Evolutionary conservation across 768 basidiomycete species (phyloP), one percentile per base, ranked within the genome.

Genomic region (Amanita phalloides): DNA sequence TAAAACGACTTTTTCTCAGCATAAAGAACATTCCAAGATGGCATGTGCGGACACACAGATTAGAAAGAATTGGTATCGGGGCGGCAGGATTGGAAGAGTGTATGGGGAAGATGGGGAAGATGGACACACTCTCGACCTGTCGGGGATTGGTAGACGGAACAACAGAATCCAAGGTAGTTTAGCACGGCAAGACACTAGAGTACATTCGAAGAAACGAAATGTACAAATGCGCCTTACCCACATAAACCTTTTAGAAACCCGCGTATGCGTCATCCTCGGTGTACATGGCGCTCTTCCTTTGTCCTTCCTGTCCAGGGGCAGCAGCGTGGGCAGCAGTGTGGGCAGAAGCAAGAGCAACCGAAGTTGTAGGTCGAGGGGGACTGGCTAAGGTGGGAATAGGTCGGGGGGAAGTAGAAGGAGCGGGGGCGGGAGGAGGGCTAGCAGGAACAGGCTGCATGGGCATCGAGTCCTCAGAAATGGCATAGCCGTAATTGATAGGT

Each of bases 191-290:
- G 5, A 28, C 37, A 41, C 39, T 32, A 33, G 20, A 10, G 39
- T 11, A 32, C 49, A 35, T 20, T 41, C 30, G 42, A 30, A 43
- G 28, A 10, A 25, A 43, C 9, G 39, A 36, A 25, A 21, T 32
- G 42, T 21, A 30, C 39, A 32, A 11, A 42, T 4, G 11, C 14
- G 23, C 35, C 11, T 45, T 28, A 6, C 10, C n/a, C 10, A 13
- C 44, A n/a, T 45, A 25, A 37, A 23, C 11, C 3, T 35, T 21
- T 45, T 37, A 52, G 43, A 52, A 52, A 9, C 51, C 51, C 45
- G 43, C 51, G 17, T 52, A 52, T 9, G 44, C 51, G 21, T 52
- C 51, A 9, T 52, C 43, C n/a, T 52, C 43, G 20, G 30, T 37
- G 21, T 52, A 52, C 20, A 33, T 25, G 9, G 43, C 43, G n/a